These are phyloP conservation scores for Aspergillus nanangensis DNA, from an alignment of 495 filamentous ascomycete species.

Conservation along the genomic window DNA sequence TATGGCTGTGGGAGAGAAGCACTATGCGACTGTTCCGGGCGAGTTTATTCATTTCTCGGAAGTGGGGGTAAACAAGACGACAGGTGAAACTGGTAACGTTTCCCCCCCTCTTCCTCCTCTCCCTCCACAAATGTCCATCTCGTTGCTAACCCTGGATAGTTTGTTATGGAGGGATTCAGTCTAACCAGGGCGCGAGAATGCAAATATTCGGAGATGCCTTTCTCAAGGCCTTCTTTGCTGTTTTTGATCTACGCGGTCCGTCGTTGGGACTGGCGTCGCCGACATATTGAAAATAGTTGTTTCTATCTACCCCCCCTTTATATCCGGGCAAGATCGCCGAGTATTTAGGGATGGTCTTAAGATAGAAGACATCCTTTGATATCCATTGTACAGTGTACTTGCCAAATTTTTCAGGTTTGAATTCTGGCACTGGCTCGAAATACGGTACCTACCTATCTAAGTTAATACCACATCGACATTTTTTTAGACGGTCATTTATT, in stretches of 20 bases:
- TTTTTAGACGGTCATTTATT: too few species aligned
- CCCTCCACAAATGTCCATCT: neutral
- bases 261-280: slow-evolving; percentile 35
- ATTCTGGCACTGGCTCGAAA: too few species aligned
- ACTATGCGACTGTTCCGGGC: slow-evolving; percentile 62
- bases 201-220: slow-evolving; percentile 79
- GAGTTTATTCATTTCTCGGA: slow-evolving; percentile 60
- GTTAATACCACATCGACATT: too few species aligned
- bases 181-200: slow-evolving; percentile 48
- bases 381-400: too few species aligned
- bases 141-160: slow-evolving; percentile 30
- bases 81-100: slow-evolving; percentile 35
- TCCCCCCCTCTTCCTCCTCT: neutral
- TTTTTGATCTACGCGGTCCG: slow-evolving; percentile 59
- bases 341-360: too few species aligned
- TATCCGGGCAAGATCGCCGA: too few species aligned
- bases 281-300: slow-evolving; percentile 2
- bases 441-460: too few species aligned
- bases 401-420: too few species aligned
- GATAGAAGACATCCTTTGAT: too few species aligned
- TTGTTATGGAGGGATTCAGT: slow-evolving; percentile 71
- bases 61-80: slow-evolving; percentile 42
- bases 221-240: slow-evolving; percentile 75
- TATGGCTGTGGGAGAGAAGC: slow-evolving; percentile 56
- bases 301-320: too few species aligned